Evolutionary conservation across 768 basidiomycete genomes (phyloP), one percentile per base, ranked within the genome.

Genomic region (Lactarius tabidus): DNA sequence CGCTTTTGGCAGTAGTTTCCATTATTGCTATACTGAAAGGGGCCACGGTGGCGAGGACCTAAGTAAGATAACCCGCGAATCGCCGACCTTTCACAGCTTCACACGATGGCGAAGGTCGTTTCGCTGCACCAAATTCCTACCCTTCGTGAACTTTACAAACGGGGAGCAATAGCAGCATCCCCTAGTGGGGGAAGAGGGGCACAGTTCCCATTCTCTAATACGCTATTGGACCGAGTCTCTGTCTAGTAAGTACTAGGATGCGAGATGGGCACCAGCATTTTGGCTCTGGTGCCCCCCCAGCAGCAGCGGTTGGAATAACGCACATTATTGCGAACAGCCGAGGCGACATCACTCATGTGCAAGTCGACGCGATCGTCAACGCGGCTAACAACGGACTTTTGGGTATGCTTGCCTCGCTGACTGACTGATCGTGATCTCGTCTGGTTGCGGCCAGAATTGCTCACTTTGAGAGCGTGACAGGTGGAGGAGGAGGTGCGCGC

Each of bases 281-380:
- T 10, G 29, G 23, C 10, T 48, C 45, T 31, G 23, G 52, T 54
- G 9, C 29, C 52, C 29, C 18, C 3, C 20, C 43, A 23, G n/a
- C 43, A n/a, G 23, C 23, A 48, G 23, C 23, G 33, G 29, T 29
- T n/a, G 28, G 31, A 29, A 29, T 29, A 18, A 54, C 18, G 14
- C 17, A 17, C 9, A 18, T 36, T 35, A 9, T 31, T 17, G 23
- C 23, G 2, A 39, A 45, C 70, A 92, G 91, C 70, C 85, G 89
- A 71, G 90, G 89, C 29, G 88, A 93, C 74, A 92, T 94, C 63
- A 93, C 91, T 2, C 77, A 79, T 62, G 72, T 93, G 26, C 79
- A 85, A 59, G 76, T 89, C 14, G 91, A 92, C 72, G 77, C 84
- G 0, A 87, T 93, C 62, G 91, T 93, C 33, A 93, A 93, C 71